phyloP scores from a whole-genome alignment of 2,329 filamentous ascomycete genomes.

The Purpureocillium lavendulum region DNA sequence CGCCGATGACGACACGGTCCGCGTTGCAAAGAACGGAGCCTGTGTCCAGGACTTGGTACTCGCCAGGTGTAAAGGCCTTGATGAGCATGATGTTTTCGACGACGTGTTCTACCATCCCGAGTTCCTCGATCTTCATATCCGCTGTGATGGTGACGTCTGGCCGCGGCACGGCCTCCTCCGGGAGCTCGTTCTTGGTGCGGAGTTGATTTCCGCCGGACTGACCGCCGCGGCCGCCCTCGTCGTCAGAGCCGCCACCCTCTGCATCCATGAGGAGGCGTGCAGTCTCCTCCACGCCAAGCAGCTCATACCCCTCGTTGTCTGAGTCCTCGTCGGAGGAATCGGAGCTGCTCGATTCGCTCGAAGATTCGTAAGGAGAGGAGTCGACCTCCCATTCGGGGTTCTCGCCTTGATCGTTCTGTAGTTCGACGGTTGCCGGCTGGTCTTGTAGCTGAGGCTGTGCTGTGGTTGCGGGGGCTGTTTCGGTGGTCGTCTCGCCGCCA shows the following conservation, averaged over 20 bases:
- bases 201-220: constrained; percentile 40
- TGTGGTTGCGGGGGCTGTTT: constrained; percentile 2
- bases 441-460: constrained; percentile 5
- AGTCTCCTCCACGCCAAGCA: constrained; percentile 74
- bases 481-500: too few relatives aligned
- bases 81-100: constrained; percentile 75
- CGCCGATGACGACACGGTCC: constrained; percentile 69
- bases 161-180: constrained; percentile 56
- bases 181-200: constrained; percentile 74
- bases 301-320: constrained; percentile 56
- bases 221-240: constrained; percentile 51
- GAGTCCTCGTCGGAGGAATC: constrained; percentile 50
- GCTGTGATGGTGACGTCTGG: constrained; percentile 71
- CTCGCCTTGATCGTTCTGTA: constrained; percentile 26
- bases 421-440: constrained; percentile 6
- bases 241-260: constrained; percentile 65
- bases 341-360: constrained; percentile 48
- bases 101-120: constrained; percentile 68
- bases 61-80: constrained; percentile 68
- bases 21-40: constrained; percentile 76
- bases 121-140: constrained; percentile 66
- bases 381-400: constrained; percentile 80
- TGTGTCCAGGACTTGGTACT: constrained; percentile 76
- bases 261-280: constrained; percentile 79
- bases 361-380: constrained; percentile 68